phyloP scores from a whole-genome alignment of 371 early-diverging fungal genomes.

The Parasitella parasitica region DNA sequence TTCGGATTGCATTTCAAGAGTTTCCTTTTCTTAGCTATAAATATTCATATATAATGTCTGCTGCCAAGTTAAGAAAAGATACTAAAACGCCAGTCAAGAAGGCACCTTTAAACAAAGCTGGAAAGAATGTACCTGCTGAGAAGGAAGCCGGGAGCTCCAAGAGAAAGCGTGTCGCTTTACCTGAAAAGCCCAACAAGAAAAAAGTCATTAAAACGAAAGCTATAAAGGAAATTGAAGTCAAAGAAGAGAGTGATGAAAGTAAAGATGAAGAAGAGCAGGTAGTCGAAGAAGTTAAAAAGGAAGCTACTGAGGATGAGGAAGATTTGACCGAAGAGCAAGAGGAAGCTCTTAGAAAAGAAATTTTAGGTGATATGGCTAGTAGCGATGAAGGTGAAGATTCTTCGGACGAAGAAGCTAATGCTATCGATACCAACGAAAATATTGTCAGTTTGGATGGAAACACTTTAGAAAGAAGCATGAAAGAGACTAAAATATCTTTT shows the following conservation, averaged over 20 bases:
- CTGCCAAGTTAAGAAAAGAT: slow-evolving; percentile 6
- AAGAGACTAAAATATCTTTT: slow-evolving; percentile 29
- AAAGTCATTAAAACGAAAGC: slow-evolving; percentile 4
- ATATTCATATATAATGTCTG: slow-evolving; percentile 4
- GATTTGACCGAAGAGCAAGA: slow-evolving; percentile 46
- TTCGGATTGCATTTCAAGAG: neutral
- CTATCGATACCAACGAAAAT: slow-evolving; percentile 50
- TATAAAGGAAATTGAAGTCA: slow-evolving; percentile 17
- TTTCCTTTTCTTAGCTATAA: neutral
- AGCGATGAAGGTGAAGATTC: slow-evolving; percentile 50
- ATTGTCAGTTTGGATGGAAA: slow-evolving; percentile 44
- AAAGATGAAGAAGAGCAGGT: slow-evolving; percentile 1
- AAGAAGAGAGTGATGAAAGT: slow-evolving; percentile 7
- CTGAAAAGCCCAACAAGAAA: slow-evolving; percentile 9
- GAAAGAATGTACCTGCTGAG: slow-evolving; percentile 22
- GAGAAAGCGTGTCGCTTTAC: slow-evolving; percentile 23
- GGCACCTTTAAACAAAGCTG: slow-evolving; percentile 9
- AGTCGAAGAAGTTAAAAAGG: slow-evolving; percentile 15
- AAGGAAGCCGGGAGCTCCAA: slow-evolving; percentile 29
- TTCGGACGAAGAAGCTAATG: slow-evolving; percentile 38
- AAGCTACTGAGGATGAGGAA: slow-evolving; percentile 34
- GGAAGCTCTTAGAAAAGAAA: slow-evolving; percentile 42
- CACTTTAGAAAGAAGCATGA: slow-evolving; percentile 35
- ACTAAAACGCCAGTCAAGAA: slow-evolving; percentile 13
- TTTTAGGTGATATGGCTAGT: slow-evolving; percentile 52